Conservation (phyloP, 108 stramenopile genomes). For the Schizochytrium sp. region DNA sequence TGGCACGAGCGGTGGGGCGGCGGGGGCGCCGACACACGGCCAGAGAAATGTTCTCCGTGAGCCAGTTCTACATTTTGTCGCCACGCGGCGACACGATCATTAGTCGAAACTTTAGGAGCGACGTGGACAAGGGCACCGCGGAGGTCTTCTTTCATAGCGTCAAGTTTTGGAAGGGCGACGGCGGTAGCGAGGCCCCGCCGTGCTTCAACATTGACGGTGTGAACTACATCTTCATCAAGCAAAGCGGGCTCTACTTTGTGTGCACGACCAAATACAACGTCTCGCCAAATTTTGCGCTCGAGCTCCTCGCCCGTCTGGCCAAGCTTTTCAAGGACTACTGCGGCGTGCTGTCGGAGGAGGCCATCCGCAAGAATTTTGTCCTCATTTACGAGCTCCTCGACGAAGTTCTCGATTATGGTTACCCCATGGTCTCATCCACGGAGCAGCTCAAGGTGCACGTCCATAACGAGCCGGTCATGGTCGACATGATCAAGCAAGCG, state of each 20-base stretch:
- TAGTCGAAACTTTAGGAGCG: constrained; percentile 45
- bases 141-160: constrained; percentile 93
- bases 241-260: constrained; percentile 89
- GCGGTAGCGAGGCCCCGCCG: constrained; percentile 41
- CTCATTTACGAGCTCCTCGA: constrained; percentile 97
- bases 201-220: constrained; percentile 61
- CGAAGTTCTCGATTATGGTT: constrained; percentile 96
- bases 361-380: constrained; percentile 97
- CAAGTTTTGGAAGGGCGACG: constrained; percentile 85
- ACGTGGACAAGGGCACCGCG: constrained; percentile 52
- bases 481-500: constrained; percentile 39
- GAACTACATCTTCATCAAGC: constrained; percentile 84
- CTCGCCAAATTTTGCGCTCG: constrained; percentile 29
- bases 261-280: constrained; percentile 70
- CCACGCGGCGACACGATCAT: constrained; percentile 98
- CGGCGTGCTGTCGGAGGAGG: constrained; percentile 90
- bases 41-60: constrained; percentile 31
- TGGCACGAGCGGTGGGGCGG: not conserved
- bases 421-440: constrained; percentile 90
- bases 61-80: constrained; percentile 90
- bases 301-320: constrained; percentile 91
- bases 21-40: not conserved
- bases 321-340: constrained; percentile 99
- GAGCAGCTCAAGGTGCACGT: constrained; percentile 92
- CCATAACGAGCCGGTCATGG: constrained; percentile 95